Conservation (phyloP, 805 yeast genomes). For the Metschnikowia cubensis region DNA sequence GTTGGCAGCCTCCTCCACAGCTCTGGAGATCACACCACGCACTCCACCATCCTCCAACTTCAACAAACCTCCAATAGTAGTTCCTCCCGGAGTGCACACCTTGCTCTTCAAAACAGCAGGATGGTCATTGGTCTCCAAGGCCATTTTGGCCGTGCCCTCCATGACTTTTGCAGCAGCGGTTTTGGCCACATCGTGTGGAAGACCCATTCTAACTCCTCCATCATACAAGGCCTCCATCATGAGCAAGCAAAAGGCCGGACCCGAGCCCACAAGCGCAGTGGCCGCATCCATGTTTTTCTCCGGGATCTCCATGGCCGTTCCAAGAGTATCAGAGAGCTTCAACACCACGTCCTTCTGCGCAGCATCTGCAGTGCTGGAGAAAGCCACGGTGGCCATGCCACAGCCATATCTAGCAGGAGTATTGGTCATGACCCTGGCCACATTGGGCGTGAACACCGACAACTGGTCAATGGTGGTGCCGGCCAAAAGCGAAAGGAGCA, state of each 20-base stretch:
- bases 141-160: constrained; percentile 94
- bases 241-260: constrained; percentile 88
- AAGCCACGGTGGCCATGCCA: constrained; percentile 92
- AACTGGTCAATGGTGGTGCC: constrained; percentile 85
- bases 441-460: constrained; percentile 45
- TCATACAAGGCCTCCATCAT: constrained; percentile 91
- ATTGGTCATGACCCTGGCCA: constrained; percentile 96
- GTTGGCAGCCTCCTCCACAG: constrained; percentile 87
- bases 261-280: constrained; percentile 92
- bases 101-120: constrained; percentile 85
- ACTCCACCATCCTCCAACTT: constrained; percentile 90
- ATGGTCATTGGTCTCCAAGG: constrained; percentile 71
- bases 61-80: constrained; percentile 92
- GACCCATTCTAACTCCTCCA: constrained; percentile 92
- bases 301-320: constrained; percentile 63
- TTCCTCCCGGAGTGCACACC: constrained; percentile 97
- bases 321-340: constrained; percentile 59
- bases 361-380: constrained; percentile 48
- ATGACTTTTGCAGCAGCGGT: constrained; percentile 89
- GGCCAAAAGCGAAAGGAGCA: constrained; percentile 81
- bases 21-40: constrained; percentile 81
- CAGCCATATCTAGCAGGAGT: constrained; percentile 92
- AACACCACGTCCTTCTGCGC: constrained; percentile 45
- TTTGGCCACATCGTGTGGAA: constrained; percentile 78
- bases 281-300: constrained; percentile 97